Percentiles rank a stretch among this genome's conserved stretches.
Evolutionary conservation across 768 basidiomycete genomes (phyloP).

Genomic region (Mycena amicta): DNA sequence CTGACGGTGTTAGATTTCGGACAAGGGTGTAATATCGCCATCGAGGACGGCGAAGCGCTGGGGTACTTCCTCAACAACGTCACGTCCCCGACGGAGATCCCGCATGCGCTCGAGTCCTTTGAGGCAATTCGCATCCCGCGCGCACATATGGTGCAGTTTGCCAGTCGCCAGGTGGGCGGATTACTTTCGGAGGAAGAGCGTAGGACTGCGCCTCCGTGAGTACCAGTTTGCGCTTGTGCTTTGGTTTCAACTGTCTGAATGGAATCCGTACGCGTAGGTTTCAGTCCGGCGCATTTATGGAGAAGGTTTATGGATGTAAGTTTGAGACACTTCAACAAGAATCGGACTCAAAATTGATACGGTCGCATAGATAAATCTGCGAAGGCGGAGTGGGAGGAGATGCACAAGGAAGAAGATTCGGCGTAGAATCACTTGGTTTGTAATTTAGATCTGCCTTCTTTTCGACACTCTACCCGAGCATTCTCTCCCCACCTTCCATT

Average conservation of each 20-base stretch:
- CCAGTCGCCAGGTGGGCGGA: constrained; percentile 13
- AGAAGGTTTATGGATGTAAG: constrained; percentile 16
- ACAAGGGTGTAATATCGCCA: constrained; percentile 35
- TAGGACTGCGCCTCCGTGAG: constrained; percentile 12
- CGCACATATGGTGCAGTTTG: constrained; percentile 18
- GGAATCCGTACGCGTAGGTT: neutral
- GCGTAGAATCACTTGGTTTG: too few species aligned
- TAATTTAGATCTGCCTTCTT: too few species aligned
- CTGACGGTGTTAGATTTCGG: constrained; percentile 12
- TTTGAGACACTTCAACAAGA: too few species aligned
- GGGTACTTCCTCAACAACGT: constrained; percentile 29
- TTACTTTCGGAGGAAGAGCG: constrained; percentile 12
- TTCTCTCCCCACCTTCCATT: too few species aligned
- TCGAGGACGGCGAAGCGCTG: constrained; percentile 38
- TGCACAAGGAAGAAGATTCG: too few species aligned
- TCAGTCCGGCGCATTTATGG: constrained; percentile 6
- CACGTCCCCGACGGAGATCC: constrained; percentile 6
- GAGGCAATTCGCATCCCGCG: constrained; percentile 11
- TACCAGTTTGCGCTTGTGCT: neutral
- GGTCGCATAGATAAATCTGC: too few species aligned
- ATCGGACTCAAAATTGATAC: too few species aligned
- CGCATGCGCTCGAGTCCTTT: constrained; percentile 6
- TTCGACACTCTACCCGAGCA: too few species aligned
- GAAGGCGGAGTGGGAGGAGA: too few species aligned
- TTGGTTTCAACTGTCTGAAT: neutral